These are phyloP conservation scores for Neurospora terricola DNA, from an alignment of 495 filamentous ascomycete species.

Conservation along the genomic window DNA sequence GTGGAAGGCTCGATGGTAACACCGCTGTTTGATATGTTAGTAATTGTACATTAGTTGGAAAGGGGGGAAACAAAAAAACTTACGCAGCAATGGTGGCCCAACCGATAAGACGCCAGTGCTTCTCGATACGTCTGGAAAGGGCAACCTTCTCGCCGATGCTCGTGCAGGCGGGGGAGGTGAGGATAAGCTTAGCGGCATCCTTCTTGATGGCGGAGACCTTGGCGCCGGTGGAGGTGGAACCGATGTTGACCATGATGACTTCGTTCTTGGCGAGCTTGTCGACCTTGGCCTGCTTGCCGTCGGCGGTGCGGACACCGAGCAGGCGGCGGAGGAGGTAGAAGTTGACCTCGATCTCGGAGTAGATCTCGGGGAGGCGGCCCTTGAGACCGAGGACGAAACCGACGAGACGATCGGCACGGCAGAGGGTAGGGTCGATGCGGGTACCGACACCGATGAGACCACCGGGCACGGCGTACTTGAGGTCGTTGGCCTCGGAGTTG, in stretches of 20 bases:
- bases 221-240: conserved; percentile 87
- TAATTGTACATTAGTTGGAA: neutral
- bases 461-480: conserved; percentile 95
- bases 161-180: conserved; percentile 87
- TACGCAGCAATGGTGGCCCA: conserved; percentile 80
- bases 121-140: conserved; percentile 89
- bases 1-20: conserved; percentile 33
- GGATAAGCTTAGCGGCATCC: conserved; percentile 72
- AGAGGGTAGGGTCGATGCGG: conserved; percentile 90
- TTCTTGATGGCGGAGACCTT: conserved; percentile 95
- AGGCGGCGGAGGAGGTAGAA: conserved; percentile 93
- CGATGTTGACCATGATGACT: conserved; percentile 99
- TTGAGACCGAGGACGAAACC: conserved; percentile 95
- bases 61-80: conserved; percentile 9
- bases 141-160: conserved; percentile 97
- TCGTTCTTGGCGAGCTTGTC: conserved; percentile 96
- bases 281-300: conserved; percentile 98
- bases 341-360: conserved; percentile 96
- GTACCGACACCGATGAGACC: conserved; percentile 97
- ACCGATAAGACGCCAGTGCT: conserved; percentile 97
- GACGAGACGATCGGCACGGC: conserved; percentile 95
- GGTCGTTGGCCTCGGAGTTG: conserved; percentile 94
- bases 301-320: conserved; percentile 92
- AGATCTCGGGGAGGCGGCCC: conserved; percentile 85
- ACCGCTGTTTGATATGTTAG: conserved; percentile 19